phyloP scores from a whole-genome alignment of 2,329 filamentous ascomycete species.

The Ophiostoma triangulosporum region DNA sequence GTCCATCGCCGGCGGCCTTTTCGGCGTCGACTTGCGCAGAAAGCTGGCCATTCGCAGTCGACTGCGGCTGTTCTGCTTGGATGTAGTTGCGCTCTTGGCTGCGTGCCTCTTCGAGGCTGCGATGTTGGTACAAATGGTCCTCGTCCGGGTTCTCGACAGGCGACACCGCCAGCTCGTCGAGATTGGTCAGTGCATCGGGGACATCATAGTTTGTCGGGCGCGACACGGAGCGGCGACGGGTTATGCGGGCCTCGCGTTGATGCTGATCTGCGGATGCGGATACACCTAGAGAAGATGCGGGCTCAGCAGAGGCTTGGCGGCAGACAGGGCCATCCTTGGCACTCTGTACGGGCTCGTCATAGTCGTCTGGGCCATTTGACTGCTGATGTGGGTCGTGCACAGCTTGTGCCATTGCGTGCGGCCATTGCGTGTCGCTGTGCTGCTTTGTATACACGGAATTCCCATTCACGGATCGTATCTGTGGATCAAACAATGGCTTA shows the following conservation, averaged over 20 bases:
- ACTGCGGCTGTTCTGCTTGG: conserved; percentile 10
- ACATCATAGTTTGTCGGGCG: conserved; percentile 21
- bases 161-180: conserved; percentile 29
- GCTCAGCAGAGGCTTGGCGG: neutral
- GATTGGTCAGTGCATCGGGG: conserved; percentile 27
- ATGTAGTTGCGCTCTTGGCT: conserved; percentile 18
- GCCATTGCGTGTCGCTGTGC: neutral
- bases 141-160: conserved; percentile 31
- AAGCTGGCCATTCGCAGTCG: neutral
- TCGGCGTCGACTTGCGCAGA: neutral
- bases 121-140: conserved; percentile 22
- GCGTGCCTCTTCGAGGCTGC: conserved; percentile 26
- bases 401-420: neutral
- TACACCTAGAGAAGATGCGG: neutral
- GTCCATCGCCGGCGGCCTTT: neutral
- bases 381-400: neutral
- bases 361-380: neutral
- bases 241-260: conserved; percentile 7
- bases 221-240: conserved; percentile 11
- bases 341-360: neutral
- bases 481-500: neutral
- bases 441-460: neutral
- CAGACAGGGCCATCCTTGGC: neutral
- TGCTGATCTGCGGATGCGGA: neutral
- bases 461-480: neutral